Base-by-base conservation (phyloP, 306 rosid genomes). In the Pyrus bretschneideri region DNA sequence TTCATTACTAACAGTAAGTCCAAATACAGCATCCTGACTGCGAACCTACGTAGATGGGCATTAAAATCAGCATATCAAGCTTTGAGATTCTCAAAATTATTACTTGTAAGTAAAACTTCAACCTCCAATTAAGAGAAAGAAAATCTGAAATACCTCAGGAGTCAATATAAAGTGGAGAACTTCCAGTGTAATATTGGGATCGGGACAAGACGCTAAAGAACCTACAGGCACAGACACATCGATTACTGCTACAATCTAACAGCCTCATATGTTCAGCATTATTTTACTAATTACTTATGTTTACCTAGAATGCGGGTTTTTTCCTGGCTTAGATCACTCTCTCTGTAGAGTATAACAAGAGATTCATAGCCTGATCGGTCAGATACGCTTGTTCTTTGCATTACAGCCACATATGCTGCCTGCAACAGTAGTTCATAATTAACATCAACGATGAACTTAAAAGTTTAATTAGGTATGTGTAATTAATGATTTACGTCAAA, bases 241-340 rank as follows among this genome's bases (percentile, higher is more conserved):
- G 18, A 46, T 69, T 31, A 76, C 35, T 9, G 59, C 77, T 18
- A 70, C 23, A 55, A 59, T n/a, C 29, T 51, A 51, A 30, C 35
- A 75, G 38, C 44, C 6, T 29, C 17, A 18, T 18, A 66, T 55
- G 23, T 42, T 67, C 42, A 18, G 12, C 2, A n/a, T 49, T 58
- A 59, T 21, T 78, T 46, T 58, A 55, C 57, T 42, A 33, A 60
- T 13, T 19, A 69, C 29, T 42, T 19, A 49, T 55, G 66, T 60
- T 85, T 90, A 95, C 98, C 76, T 79, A 95, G 83, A 86, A 95
- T 84, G 74, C 96, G 93, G 57, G 91, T 92, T 87, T 89, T 95
- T 89, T 95, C 97, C 87, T 90, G 93, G 84, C 97, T 90, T 40
- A 86, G 76, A 82, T 92, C 98, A 70, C 87, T 84, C 86, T 95